phyloP scores from a whole-genome alignment of 2,329 filamentous ascomycete species.

The Aspergillus pseudoterreus region DNA sequence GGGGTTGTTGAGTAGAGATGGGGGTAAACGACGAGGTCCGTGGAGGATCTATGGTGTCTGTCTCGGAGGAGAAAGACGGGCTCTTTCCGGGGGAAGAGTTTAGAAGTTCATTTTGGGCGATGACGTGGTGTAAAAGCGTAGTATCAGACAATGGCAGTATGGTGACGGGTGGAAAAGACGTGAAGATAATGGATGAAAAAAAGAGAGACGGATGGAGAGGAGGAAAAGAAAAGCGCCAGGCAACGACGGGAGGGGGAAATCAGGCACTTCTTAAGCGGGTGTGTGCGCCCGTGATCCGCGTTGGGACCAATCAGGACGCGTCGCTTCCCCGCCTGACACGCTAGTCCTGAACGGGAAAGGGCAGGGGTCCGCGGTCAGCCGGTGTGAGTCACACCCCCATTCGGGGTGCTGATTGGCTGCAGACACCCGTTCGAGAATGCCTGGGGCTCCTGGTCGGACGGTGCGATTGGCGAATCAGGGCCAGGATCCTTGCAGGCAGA shows the following conservation, averaged over 20 bases:
- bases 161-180: slow-evolving; percentile 11
- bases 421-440: slow-evolving; percentile 2
- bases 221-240: slow-evolving; percentile 27
- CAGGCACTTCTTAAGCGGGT: slow-evolving; percentile 38
- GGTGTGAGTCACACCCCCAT: slow-evolving; percentile 36
- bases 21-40: slow-evolving; percentile 23
- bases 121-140: slow-evolving; percentile 16
- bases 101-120: slow-evolving; percentile 41
- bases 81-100: slow-evolving; percentile 24
- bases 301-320: slow-evolving; percentile 21
- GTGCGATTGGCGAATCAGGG: slow-evolving; percentile 11
- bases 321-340: slow-evolving; percentile 12
- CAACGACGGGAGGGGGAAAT: slow-evolving; percentile 29
- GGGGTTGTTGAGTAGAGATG: slow-evolving; percentile 26
- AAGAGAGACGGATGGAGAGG: slow-evolving; percentile 5
- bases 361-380: slow-evolving; percentile 17
- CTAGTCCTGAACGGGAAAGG: slow-evolving; percentile 9
- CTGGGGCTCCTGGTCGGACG: background rate
- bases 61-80: slow-evolving; percentile 36
- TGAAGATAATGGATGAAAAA: slow-evolving; percentile 7
- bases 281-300: slow-evolving; percentile 5
- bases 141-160: slow-evolving; percentile 13
- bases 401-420: background rate
- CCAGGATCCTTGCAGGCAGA: background rate
- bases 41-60: slow-evolving; percentile 40